phyloP scores from a whole-genome alignment of 2,329 filamentous ascomycete species.

The Penicillium sp. region DNA sequence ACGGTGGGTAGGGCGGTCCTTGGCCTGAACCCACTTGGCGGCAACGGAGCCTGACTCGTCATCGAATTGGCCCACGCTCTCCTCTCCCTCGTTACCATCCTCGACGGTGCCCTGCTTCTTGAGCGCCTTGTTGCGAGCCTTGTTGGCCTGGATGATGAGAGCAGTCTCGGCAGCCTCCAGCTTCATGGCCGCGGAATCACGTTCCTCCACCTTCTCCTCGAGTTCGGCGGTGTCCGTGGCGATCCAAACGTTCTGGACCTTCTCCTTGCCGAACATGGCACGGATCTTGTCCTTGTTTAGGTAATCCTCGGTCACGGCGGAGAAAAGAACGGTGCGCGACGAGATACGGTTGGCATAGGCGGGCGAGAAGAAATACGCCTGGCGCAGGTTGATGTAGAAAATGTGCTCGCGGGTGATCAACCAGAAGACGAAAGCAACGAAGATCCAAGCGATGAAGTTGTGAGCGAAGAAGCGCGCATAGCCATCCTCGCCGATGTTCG shows the following conservation, averaged over 20 bases:
- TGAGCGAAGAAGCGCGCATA: constrained; percentile 77
- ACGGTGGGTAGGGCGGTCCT: constrained; percentile 74
- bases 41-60: constrained; percentile 69
- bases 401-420: constrained; percentile 84
- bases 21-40: constrained; percentile 69
- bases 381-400: constrained; percentile 87
- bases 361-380: constrained; percentile 86
- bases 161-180: constrained; percentile 85
- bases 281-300: constrained; percentile 74
- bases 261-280: constrained; percentile 72
- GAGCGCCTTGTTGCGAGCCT: constrained; percentile 63
- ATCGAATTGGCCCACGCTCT: constrained; percentile 54
- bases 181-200: constrained; percentile 74
- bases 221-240: constrained; percentile 73
- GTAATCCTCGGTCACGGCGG: constrained; percentile 76
- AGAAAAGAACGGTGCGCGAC: constrained; percentile 84
- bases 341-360: constrained; percentile 82
- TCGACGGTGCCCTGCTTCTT: constrained; percentile 56
- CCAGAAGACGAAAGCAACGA: constrained; percentile 84
- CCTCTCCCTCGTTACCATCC: constrained; percentile 36
- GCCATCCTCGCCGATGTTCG: constrained; percentile 62
- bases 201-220: constrained; percentile 75
- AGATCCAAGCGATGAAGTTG: constrained; percentile 75
- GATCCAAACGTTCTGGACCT: constrained; percentile 83
- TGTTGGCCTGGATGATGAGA: constrained; percentile 76